A percentile compares a stretch with the other conserved stretches of the same genome.
These are phyloP conservation scores for Neophaeococcomyces mojaviensis DNA, from an alignment of 2,329 filamentous ascomycete genomes.

Conservation along the genomic window DNA sequence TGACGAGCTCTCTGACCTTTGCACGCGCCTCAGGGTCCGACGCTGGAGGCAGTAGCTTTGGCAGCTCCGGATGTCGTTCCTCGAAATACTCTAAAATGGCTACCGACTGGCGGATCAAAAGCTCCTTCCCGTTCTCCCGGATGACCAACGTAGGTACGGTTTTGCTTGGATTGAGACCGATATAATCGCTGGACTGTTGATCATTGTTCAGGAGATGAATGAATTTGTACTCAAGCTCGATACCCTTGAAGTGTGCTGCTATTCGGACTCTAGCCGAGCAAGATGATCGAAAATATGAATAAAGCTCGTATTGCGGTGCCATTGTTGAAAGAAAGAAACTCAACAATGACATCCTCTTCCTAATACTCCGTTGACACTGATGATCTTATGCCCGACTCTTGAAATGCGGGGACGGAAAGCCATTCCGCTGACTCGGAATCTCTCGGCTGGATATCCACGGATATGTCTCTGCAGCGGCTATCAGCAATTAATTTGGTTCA, in stretches of 20 bases:
- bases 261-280: slow-evolving; percentile 57
- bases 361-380: not conserved
- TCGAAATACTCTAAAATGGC: slow-evolving; percentile 58
- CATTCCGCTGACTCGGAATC: not conserved
- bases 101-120: slow-evolving; percentile 48
- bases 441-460: no score
- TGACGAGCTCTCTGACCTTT: slow-evolving; percentile 45
- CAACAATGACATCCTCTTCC: not conserved
- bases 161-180: slow-evolving; percentile 44
- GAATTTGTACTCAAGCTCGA: slow-evolving; percentile 41
- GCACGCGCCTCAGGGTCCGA: slow-evolving; percentile 40
- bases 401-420: slow-evolving; percentile 3
- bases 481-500: no score
- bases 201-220: slow-evolving; percentile 51
- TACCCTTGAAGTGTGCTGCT: slow-evolving; percentile 48
- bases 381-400: not conserved
- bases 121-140: slow-evolving; percentile 19
- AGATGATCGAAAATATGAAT: slow-evolving; percentile 57
- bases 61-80: slow-evolving; percentile 40
- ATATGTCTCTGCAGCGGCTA: no score
- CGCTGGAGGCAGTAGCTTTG: slow-evolving; percentile 40
- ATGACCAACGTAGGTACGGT: slow-evolving; percentile 49
- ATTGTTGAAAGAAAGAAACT: not conserved
- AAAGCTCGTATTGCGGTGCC: slow-evolving; percentile 32
- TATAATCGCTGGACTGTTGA: slow-evolving; percentile 42